Base-by-base conservation (phyloP, 768 basidiomycete species). In the Naganishia vishniacii region DNA sequence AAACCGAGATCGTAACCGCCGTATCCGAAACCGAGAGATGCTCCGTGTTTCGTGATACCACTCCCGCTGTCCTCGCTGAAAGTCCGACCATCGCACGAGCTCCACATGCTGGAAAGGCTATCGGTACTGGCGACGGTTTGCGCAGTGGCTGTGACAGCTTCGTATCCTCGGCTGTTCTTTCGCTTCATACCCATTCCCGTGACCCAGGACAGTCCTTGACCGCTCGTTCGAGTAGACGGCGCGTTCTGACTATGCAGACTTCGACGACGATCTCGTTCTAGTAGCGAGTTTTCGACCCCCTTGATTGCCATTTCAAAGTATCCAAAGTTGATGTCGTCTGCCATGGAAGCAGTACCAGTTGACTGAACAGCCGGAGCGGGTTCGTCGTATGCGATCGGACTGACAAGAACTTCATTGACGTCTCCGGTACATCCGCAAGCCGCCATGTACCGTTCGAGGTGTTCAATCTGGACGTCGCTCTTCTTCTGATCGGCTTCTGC, bases 261-360 rank as follows among this genome's bases (percentile, higher is more conserved):
- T 37, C 60, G 51, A 23, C 65, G 48, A n/a, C 65, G 31, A 34
- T 66, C 58, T 16, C 65, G 9, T 31, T 66, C 65, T 18, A 62
- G 41, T 20, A 66, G 25, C 6, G 59, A 48, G 18, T 58, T 42
- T 18, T 66, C 48, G 13, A 66, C 65, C 7, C 65, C 65, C 20
- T 48, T 34, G 20, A 59, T 49, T 1, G 46, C 58, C 65, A 66
- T 66, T 60, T 60, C 48, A 32, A 66, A 66, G 51, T 66, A 66
- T 15, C 62, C 62, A 53, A 63, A 63, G 41, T 66, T 60, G 49
- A 61, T 61, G 25, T 62, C 48, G 51, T 61, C 48, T 26, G 31
- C 49, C 26, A 49, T 47, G 23, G 48, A 31, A 48, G 47, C 15
- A 13, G 48, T 18, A 45, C 11, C 42, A 5, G 37, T 56, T 3